Conservation (phyloP, 345 rosid species). For the Balakata baccata region DNA sequence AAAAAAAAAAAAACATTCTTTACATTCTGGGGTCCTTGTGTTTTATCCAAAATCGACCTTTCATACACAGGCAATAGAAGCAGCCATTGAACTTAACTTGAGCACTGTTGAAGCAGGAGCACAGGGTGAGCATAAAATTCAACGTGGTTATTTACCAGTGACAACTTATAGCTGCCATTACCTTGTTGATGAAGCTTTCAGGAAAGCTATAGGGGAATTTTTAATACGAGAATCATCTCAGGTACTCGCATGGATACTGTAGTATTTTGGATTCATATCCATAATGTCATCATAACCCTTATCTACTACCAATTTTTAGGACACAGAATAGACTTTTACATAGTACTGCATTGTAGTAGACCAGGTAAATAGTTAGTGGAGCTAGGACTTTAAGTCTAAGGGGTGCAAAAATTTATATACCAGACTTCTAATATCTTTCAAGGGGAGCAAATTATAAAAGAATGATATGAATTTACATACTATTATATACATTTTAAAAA, state of each 20-base stretch:
- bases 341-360: no score
- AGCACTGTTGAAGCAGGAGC: conserved; percentile 95
- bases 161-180: conserved; percentile 88
- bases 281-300: neutral
- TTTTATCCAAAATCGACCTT: neutral
- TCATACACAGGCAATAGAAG: conserved; percentile 76
- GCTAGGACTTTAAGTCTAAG: no score
- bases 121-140: conserved; percentile 96
- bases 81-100: conserved; percentile 75
- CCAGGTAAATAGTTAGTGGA: no score
- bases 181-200: conserved; percentile 60
- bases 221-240: conserved; percentile 67
- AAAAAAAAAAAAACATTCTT: neutral
- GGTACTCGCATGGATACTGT: conserved; percentile 32
- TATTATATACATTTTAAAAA: no score
- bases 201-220: conserved; percentile 63
- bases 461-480: no score
- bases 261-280: neutral
- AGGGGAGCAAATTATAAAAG: no score
- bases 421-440: no score
- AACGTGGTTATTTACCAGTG: conserved; percentile 87
- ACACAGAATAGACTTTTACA: no score
- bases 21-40: neutral
- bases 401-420: no score
- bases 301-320: no score